Conservation (phyloP, 805 yeast species). For the Candida verbasci region DNA sequence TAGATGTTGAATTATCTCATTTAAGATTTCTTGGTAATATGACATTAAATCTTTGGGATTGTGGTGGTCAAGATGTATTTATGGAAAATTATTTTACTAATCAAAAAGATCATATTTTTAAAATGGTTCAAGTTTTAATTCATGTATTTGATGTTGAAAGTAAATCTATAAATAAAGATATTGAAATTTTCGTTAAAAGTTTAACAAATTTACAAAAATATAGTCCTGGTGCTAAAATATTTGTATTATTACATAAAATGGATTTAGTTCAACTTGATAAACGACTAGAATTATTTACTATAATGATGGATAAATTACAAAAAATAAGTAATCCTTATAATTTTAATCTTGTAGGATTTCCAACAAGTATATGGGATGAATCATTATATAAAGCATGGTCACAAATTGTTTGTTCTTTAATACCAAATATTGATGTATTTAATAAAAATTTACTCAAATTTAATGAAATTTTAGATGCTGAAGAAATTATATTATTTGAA, state of each 20-base stretch:
- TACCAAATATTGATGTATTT: conserved; percentile 82
- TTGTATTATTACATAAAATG: conserved; percentile 92
- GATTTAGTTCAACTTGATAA: conserved; percentile 87
- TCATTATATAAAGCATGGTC: conserved; percentile 96
- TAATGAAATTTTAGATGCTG: conserved; percentile 72
- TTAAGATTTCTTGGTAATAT: conserved; percentile 87
- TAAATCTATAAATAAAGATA: conserved; percentile 86
- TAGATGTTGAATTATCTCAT: conserved; percentile 97
- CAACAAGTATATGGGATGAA: conserved; percentile 97
- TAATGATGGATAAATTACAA: conserved; percentile 79
- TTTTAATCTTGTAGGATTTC: conserved; percentile 76
- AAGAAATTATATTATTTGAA: conserved; percentile 88
- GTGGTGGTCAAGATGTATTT: conserved; percentile 96
- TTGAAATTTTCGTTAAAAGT: conserved; percentile 84
- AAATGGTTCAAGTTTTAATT: conserved; percentile 91
- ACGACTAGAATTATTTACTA: conserved; percentile 74
- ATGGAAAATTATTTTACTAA: conserved; percentile 91
- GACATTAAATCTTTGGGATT: conserved; percentile 95
- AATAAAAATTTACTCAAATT: conserved; percentile 72
- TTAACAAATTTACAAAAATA: conserved; percentile 75
- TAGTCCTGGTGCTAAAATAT: conserved; percentile 88
- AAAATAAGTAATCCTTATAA: conserved; percentile 63
- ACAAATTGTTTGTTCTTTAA: conserved; percentile 87
- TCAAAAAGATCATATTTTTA: conserved; percentile 87
- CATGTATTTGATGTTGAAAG: conserved; percentile 96